Evolutionary conservation across 257 asterid genomes (phyloP), one percentile per base, ranked within the genome.

Genomic region (Rauvolfia tetraphylla): DNA sequence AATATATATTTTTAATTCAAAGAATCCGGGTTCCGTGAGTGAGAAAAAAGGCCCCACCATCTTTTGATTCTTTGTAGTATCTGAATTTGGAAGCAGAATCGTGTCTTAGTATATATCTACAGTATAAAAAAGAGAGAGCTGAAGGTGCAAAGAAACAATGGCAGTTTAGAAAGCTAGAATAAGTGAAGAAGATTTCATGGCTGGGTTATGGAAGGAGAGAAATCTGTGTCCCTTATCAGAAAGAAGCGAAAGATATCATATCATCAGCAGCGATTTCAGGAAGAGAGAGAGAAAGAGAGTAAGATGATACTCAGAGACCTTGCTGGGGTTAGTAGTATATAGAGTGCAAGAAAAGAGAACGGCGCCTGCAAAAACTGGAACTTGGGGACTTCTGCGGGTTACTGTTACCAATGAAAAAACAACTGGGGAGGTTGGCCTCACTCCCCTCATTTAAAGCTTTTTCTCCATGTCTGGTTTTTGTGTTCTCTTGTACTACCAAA

Each of bases 361-460:
- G 93, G 92, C 97, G 96, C 89, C 90, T 87, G 92, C 87, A 83
- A 79, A 72, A 81, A 81, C 76, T 79, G 71, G 70, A 68, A 46
- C 75, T n/a, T 8, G 4, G 51, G 10, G 51, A 46, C 51, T 46
- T 4, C 12, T 46, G 51, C 10, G 39, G 38, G 83, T 75, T 85
- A 87, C 89, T 86, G 90, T 86, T 83, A 86, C 89, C 93, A 85
- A 89, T 75, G 93, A 83, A 81, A 79, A 71, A 72, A 69, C 65
- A 62, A 76, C 68, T 48, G 83, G 84, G 73, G 82, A 73, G 57
- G 77, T 48, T 76, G 39, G 29, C 76, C 72, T 51, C 42, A 7
- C 53, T 1, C 23, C 23, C 56, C 78, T 56, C 66, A 77, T 70
- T 78, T 44, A 78, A 78, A 59, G 81, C 62, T 59, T 33, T 74